A percentile compares a stretch with the other conserved stretches of the same genome.
Evolutionary conservation across 306 rosid species (phyloP).

Genomic region (Malus fusca): DNA sequence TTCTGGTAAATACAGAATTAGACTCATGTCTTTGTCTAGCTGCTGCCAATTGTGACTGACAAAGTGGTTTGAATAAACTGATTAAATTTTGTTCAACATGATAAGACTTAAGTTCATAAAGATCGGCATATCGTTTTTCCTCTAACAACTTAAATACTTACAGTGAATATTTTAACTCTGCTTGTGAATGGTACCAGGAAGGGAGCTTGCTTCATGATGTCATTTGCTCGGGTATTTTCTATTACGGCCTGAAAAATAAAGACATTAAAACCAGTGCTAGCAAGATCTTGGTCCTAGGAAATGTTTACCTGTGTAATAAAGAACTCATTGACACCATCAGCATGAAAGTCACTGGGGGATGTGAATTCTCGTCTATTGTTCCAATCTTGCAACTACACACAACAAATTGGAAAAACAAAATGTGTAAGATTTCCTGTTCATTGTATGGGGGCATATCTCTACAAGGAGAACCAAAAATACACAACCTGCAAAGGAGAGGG

Average conservation of each 20-base stretch:
- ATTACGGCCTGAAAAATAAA: slow-evolving; percentile 44
- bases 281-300: not conserved
- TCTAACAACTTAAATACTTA: slow-evolving; percentile 32
- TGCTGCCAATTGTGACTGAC: slow-evolving; percentile 89
- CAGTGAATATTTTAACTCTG: slow-evolving; percentile 94
- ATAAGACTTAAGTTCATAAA: not conserved
- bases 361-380: slow-evolving; percentile 88
- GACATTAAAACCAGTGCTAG: slow-evolving; percentile 3
- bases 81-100: not conserved
- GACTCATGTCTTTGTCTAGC: slow-evolving; percentile 72
- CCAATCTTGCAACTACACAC: slow-evolving; percentile 91
- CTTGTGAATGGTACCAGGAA: slow-evolving; percentile 95
- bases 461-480: slow-evolving; percentile 7
- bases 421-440: not conserved
- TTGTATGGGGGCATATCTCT: not conserved
- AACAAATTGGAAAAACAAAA: slow-evolving; percentile 10
- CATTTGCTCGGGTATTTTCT: slow-evolving; percentile 86
- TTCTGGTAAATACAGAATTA: slow-evolving; percentile 61
- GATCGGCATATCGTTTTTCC: not conserved
- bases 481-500: not conserved
- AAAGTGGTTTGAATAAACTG: slow-evolving; percentile 26
- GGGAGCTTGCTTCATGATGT: slow-evolving; percentile 85
- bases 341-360: slow-evolving; percentile 80
- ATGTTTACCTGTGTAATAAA: slow-evolving; percentile 87
- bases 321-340: slow-evolving; percentile 93